These are phyloP conservation scores for Trametes elegans DNA, from an alignment of 768 basidiomycete genomes.

Conservation along the genomic window DNA sequence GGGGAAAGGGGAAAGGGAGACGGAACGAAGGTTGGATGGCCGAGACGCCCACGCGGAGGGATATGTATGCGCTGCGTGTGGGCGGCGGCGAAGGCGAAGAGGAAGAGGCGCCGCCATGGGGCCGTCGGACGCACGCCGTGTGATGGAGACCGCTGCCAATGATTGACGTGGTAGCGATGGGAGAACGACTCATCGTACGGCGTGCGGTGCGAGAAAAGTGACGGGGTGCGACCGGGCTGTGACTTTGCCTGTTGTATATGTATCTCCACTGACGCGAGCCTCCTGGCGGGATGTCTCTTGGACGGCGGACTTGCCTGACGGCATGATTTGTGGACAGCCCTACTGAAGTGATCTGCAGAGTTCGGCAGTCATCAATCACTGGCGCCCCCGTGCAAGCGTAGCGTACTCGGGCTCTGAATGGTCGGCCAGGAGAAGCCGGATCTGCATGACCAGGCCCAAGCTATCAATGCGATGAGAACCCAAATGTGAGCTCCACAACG, in stretches of 20 bases:
- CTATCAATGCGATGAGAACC: background rate
- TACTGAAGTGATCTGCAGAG: conserved; percentile 18
- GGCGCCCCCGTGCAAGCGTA: background rate
- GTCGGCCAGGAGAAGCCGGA: background rate
- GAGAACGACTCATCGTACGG: conserved; percentile 13
- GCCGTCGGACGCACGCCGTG: conserved; percentile 8
- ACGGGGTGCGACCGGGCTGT: conserved; percentile 14
- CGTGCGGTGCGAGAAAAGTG: conserved; percentile 10
- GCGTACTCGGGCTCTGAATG: conserved; percentile 1
- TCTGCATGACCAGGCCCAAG: conserved; percentile 9
- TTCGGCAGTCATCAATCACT: conserved; percentile 10
- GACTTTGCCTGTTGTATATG: conserved; percentile 17
- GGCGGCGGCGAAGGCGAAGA: background rate
- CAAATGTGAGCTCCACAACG: background rate
- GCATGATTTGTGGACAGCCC: conserved; percentile 14
- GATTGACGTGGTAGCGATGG: conserved; percentile 23
- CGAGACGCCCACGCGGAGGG: background rate
- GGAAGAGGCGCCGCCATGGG: conserved; percentile 10
- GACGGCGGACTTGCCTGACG: too few relatives aligned
- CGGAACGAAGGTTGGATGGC: conserved; percentile 7
- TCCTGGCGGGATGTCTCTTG: too few relatives aligned
- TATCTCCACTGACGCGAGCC: too few relatives aligned
- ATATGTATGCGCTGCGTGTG: conserved; percentile 12
- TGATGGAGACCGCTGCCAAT: conserved; percentile 16
- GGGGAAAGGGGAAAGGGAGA: conserved; percentile 9